Base-by-base conservation (phyloP, 352 stramenopile species). In the Globisporangium rhizosaccharum region DNA sequence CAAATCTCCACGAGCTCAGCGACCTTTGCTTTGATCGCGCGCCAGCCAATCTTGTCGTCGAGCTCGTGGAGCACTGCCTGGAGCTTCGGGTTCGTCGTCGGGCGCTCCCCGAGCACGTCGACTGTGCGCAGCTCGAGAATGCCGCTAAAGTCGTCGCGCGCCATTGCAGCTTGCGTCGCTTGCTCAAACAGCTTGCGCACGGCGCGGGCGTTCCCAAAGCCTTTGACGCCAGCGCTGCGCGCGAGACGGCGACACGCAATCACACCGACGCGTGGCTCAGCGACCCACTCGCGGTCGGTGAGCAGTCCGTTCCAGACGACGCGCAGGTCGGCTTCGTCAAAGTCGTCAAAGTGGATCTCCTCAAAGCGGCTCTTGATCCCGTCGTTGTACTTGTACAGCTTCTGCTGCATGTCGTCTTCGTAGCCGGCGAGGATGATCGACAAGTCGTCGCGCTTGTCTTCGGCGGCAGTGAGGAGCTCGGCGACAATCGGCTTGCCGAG, bases 381-480 rank as follows among this genome's bases (percentile, higher is more conserved):
- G 56, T 89, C 74, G 59, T 97, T 97, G 63, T 91, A 94, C 17
- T 85, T 73, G 67, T 97, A 97, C 46, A 98, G 64, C 49, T 96
- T 96, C 41, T 96, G 80, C 56, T 97, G 72, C 46, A 98, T 95
- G 46, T 97, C 88, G 50, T 97, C 87, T 70, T 97, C 76, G 65
- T 97, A 97, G 15, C 91, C 91, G 36, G 91, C 89, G 26, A 98
- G 65, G 53, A 97, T 96, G 41, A 98, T 83, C 10, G 89, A 93
- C 2, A 98, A 41, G 18, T 86, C 72, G 20, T 85, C 88, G 17
- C 88, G 83, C 41, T 90, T 70, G 61, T 97, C 87, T 62, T 97
- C 92, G 14, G 87, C 78, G 17, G 87, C 77, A 18, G 87, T 83
- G n/a, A 98, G 61, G 28, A 98, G 55, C 52, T 96, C 81, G 5